Percentiles rank a stretch among this genome's conserved stretches.
Evolutionary conservation across 1,139 yeast species (phyloP).

Genomic region (Debaryomyces psychrophilus): DNA sequence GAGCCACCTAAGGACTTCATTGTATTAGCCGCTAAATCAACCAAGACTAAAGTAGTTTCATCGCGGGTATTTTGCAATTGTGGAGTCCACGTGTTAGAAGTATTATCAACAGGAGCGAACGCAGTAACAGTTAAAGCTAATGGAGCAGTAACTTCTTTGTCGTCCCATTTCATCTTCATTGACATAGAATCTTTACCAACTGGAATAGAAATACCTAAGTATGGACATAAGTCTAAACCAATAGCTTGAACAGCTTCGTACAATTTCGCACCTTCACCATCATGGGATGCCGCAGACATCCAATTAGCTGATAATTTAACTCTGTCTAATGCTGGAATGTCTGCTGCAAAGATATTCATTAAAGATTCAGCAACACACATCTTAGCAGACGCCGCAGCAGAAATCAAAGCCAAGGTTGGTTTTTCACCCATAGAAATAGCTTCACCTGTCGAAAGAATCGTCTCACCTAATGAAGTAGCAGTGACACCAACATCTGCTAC

Average conservation of each 20-base stretch:
- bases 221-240: constrained; percentile 94
- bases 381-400: constrained; percentile 95
- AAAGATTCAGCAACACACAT: constrained; percentile 96
- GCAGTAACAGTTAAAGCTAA: constrained; percentile 91
- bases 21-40: constrained; percentile 70
- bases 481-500: constrained; percentile 99
- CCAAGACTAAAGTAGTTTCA: constrained; percentile 70
- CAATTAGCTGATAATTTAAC: constrained; percentile 95
- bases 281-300: constrained; percentile 98
- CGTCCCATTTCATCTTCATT: constrained; percentile 98
- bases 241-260: constrained; percentile 98
- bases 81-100: constrained; percentile 96
- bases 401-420: constrained; percentile 86
- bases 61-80: constrained; percentile 54
- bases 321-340: constrained; percentile 71
- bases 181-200: constrained; percentile 99
- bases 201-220: constrained; percentile 87
- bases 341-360: constrained; percentile 88
- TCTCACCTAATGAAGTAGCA: constrained; percentile 82
- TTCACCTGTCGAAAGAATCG: constrained; percentile 79
- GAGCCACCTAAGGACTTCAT: constrained; percentile 84
- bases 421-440: constrained; percentile 98
- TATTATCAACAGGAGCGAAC: constrained; percentile 83
- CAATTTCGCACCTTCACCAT: constrained; percentile 93
- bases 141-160: constrained; percentile 92